These are phyloP conservation scores for Toxicodendron radicans DNA, from an alignment of 345 rosid species.

Conservation along the genomic window DNA sequence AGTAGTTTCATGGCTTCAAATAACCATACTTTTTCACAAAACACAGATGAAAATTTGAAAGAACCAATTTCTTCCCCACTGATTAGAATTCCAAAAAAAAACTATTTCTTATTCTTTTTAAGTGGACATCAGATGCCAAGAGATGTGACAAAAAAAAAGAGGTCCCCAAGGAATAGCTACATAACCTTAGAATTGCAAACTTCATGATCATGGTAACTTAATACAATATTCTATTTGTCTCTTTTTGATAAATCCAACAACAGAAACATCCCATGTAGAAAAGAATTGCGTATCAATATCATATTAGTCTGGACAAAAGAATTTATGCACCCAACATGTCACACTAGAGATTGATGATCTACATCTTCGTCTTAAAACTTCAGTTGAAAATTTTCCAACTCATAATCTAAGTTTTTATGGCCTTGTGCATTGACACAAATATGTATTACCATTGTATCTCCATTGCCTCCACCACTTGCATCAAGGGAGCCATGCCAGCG, in stretches of 20 bases:
- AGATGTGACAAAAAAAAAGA: neutral
- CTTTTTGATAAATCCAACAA: too few relatives aligned
- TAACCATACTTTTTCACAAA: neutral
- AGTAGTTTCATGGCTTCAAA: too few relatives aligned
- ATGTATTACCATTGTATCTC: conserved; percentile 80
- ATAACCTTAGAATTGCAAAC: neutral
- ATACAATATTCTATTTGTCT: too few relatives aligned
- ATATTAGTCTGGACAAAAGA: too few relatives aligned
- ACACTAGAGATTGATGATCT: too few relatives aligned
- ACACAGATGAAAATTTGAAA: conserved; percentile 11
- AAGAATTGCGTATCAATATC: too few relatives aligned
- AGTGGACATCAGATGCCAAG: neutral
- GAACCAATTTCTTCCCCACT: conserved; percentile 2
- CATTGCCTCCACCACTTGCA: conserved; percentile 99
- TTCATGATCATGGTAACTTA: neutral
- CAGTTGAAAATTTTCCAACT: neutral
- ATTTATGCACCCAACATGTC: too few relatives aligned
- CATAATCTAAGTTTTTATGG: conserved; percentile 9
- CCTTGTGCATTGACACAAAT: conserved; percentile 12
- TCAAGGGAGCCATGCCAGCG: conserved; percentile 94
- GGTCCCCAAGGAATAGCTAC: neutral
- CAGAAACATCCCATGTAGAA: too few relatives aligned
- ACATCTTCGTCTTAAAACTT: too few relatives aligned
- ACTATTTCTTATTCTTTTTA: neutral
- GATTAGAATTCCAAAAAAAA: conserved; percentile 17